phyloP scores from a whole-genome alignment of 768 basidiomycete species.

The Tulasnella sp. region DNA sequence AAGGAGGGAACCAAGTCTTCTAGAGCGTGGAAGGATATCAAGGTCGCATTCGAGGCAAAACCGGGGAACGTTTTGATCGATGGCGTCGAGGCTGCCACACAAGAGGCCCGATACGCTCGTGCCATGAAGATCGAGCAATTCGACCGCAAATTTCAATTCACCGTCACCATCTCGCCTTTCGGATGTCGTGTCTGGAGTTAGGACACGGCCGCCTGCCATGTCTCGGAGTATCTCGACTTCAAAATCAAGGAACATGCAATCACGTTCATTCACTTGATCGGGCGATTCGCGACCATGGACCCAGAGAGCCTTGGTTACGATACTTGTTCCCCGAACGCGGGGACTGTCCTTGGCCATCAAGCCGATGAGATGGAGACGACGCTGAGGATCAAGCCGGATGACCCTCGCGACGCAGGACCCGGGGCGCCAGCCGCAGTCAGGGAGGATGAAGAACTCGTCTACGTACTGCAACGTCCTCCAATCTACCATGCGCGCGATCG shows the following conservation, averaged over 20 bases:
- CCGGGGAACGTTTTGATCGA: too few relatives aligned
- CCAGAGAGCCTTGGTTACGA: background rate
- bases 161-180: background rate
- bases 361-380: too few relatives aligned
- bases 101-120: background rate
- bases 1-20: too few relatives aligned
- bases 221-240: background rate
- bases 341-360: background rate
- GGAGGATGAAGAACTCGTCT: too few relatives aligned
- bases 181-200: background rate
- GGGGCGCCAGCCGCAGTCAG: too few relatives aligned
- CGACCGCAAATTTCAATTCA: background rate
- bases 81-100: background rate
- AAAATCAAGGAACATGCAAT: background rate
- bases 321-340: background rate
- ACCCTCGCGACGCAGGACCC: too few relatives aligned
- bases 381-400: too few relatives aligned
- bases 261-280: background rate
- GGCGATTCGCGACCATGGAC: background rate
- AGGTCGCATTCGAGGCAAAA: conserved; percentile 1
- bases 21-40: background rate
- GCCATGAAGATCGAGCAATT: background rate
- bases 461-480: too few relatives aligned
- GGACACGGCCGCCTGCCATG: background rate
- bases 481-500: too few relatives aligned